A percentile compares a stretch with the other conserved stretches of the same genome.
Conservation (phyloP, 2,329 filamentous ascomycete species). For the Colletotrichum tamarilloi region DNA sequence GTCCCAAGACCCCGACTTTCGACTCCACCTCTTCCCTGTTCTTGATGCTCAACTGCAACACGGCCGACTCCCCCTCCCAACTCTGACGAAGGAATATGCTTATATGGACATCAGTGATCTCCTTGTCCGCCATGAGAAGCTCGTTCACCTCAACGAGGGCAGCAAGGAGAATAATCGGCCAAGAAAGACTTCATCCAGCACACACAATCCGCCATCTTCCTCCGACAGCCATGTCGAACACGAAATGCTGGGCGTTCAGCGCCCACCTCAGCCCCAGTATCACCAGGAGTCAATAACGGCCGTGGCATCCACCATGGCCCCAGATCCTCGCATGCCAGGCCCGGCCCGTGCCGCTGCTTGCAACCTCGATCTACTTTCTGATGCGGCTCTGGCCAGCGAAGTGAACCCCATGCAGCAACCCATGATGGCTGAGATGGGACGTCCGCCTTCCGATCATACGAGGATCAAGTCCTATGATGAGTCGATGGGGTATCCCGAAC, state of each 20-base stretch:
- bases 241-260: constrained; percentile 58
- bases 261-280: constrained; percentile 48
- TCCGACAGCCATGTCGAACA: constrained; percentile 59
- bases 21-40: constrained; percentile 14
- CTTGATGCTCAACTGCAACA: constrained; percentile 30
- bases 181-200: constrained; percentile 57
- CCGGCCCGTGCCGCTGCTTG: constrained; percentile 58
- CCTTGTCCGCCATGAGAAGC: constrained; percentile 72
- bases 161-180: constrained; percentile 64
- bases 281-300: constrained; percentile 53
- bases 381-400: constrained; percentile 69
- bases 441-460: constrained; percentile 52
- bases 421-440: constrained; percentile 58
- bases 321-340: constrained; percentile 56
- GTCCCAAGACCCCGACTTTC: constrained; percentile 9
- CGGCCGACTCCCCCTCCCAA: neutral
- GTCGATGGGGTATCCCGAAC: constrained; percentile 59
- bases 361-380: constrained; percentile 69
- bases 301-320: constrained; percentile 52
- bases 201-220: constrained; percentile 56
- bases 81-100: constrained; percentile 51
- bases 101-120: constrained; percentile 74
- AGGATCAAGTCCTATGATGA: constrained; percentile 64
- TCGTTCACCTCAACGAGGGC: constrained; percentile 71
- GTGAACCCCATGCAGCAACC: constrained; percentile 60